Evolutionary conservation across 306 rosid genomes (phyloP).

Genomic region (Vicia faba): DNA sequence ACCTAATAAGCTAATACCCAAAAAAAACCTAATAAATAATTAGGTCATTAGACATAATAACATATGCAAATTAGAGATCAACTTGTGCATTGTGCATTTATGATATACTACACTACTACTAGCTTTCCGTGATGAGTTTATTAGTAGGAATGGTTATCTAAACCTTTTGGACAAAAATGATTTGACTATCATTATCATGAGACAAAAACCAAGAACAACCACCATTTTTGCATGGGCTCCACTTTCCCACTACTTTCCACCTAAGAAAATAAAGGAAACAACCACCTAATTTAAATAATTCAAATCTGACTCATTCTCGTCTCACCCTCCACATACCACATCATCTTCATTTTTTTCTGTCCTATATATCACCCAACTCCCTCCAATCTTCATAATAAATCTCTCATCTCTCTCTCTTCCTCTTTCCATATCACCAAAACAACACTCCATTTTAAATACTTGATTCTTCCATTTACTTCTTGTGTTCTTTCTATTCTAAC

Average conservation of each 20-base stretch:
- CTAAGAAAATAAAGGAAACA: slow-evolving; percentile 38
- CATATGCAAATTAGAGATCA: no score
- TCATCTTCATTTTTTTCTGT: background rate
- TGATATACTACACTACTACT: background rate
- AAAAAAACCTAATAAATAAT: no score
- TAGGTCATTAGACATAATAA: no score
- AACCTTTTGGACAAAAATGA: background rate
- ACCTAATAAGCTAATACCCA: no score
- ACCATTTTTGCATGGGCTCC: slow-evolving; percentile 27
- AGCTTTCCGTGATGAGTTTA: slow-evolving; percentile 3
- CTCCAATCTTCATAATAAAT: background rate
- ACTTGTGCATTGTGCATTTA: no score
- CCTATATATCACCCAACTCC: slow-evolving; percentile 37
- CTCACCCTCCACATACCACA: background rate
- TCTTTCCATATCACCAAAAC: background rate
- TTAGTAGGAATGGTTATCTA: background rate
- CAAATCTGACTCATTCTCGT: slow-evolving; percentile 48
- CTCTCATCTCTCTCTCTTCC: background rate
- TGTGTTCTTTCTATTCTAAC: no score
- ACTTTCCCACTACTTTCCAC: slow-evolving; percentile 40
- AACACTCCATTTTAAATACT: background rate
- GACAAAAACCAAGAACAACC: slow-evolving; percentile 23
- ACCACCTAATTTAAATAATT: slow-evolving; percentile 41
- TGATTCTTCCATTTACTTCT: no score
- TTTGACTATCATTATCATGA: slow-evolving; percentile 10